Conservation (phyloP, 2,329 filamentous ascomycete species). For the Pseudogymnoascus sp. region DNA sequence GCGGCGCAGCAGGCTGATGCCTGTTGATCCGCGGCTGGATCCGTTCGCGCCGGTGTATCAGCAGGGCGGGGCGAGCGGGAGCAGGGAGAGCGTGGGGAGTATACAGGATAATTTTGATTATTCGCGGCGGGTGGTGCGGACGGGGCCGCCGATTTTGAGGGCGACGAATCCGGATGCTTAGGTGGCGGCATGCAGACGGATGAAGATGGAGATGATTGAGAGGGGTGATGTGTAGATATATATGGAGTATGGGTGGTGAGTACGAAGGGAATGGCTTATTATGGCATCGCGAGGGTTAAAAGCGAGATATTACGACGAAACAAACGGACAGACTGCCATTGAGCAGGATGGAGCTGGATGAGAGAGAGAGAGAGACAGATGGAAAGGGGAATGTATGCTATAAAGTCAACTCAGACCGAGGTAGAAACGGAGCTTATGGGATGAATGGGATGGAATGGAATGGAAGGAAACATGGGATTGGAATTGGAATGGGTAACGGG, state of each 20-base stretch:
- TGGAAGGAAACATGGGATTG: neutral
- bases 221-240: neutral
- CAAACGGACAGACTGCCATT: neutral
- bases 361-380: neutral
- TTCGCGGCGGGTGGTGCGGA: slow-evolving; percentile 41
- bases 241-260: neutral
- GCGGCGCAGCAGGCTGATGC: slow-evolving; percentile 47
- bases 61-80: slow-evolving; percentile 42
- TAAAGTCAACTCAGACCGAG: neutral
- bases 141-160: slow-evolving; percentile 44
- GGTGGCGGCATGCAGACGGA: neutral
- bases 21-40: slow-evolving; percentile 55
- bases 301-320: neutral
- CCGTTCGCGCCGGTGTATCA: slow-evolving; percentile 51
- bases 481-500: neutral
- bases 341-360: neutral
- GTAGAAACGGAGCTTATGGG: neutral
- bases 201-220: no score
- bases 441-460: neutral
- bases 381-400: neutral
- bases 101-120: slow-evolving; percentile 59
- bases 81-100: slow-evolving; percentile 55
- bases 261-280: neutral
- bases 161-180: slow-evolving; percentile 50
- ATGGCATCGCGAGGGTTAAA: neutral